Percentiles rank a stretch among this genome's conserved stretches.
These are phyloP conservation scores for Mycena rebaudengoi DNA, from an alignment of 768 basidiomycete species.

Conservation along the genomic window DNA sequence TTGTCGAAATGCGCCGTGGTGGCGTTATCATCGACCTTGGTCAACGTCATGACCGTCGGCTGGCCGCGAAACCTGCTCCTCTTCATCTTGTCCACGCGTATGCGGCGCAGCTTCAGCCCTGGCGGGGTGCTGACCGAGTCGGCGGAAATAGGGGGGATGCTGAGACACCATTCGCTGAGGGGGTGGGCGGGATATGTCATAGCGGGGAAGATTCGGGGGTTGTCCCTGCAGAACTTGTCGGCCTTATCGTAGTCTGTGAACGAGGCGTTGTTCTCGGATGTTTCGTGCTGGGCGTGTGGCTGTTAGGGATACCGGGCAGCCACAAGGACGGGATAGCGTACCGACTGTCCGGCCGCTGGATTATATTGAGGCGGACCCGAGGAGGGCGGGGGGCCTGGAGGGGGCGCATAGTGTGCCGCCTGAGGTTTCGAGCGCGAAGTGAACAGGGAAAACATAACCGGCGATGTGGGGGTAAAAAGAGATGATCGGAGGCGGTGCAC, in stretches of 20 bases:
- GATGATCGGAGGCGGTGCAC: no score
- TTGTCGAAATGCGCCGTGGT: slow-evolving; percentile 3
- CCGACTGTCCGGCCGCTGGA: slow-evolving; percentile 4
- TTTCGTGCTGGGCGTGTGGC: slow-evolving; percentile 8
- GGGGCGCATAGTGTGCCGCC: not conserved
- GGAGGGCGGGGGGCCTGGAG: slow-evolving; percentile 4
- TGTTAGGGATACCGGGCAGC: not conserved
- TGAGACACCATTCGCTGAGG: no score
- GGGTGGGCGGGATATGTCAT: no score
- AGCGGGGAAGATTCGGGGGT: no score
- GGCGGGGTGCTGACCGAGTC: no score
- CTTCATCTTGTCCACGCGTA: not conserved
- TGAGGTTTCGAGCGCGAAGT: no score
- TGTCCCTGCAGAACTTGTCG: no score
- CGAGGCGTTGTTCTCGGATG: not conserved
- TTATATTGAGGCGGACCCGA: not conserved
- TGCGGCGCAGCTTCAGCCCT: no score
- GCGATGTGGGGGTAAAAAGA: no score
- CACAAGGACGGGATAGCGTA: not conserved
- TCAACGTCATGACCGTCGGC: not conserved
- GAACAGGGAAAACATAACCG: no score
- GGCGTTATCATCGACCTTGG: not conserved
- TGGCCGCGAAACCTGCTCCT: not conserved
- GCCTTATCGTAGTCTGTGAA: no score
- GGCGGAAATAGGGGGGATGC: no score